Conservation (phyloP, 768 basidiomycete genomes). For the Trametes elegans region DNA sequence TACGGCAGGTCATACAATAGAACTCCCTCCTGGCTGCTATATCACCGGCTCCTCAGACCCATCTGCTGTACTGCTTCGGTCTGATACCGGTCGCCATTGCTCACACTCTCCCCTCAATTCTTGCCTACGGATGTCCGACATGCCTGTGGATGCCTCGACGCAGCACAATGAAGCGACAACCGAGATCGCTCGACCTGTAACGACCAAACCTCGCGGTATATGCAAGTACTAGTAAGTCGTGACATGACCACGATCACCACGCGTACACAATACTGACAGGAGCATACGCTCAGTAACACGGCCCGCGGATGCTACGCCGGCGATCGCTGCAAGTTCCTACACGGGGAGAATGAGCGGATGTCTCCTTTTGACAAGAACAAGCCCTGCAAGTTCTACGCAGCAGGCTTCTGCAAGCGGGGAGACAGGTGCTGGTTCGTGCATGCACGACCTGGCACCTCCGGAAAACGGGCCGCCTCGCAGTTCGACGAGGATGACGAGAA, state of each 20-base stretch:
- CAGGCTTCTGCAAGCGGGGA: slow-evolving; percentile 69
- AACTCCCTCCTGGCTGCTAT: no score
- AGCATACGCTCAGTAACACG: slow-evolving; percentile 29
- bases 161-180: not conserved
- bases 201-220: slow-evolving; percentile 68
- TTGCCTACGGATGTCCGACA: not conserved
- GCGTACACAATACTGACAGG: not conserved
- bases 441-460: slow-evolving; percentile 27
- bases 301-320: slow-evolving; percentile 70
- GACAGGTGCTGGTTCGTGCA: slow-evolving; percentile 78
- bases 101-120: no score
- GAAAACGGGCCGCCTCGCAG: not conserved
- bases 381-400: slow-evolving; percentile 61
- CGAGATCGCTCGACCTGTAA: slow-evolving; percentile 58
- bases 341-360: slow-evolving; percentile 47
- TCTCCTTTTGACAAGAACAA: slow-evolving; percentile 74
- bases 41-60: no score
- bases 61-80: no score
- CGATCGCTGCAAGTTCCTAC: slow-evolving; percentile 73
- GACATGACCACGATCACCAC: no score
- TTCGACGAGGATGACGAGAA: slow-evolving; percentile 43
- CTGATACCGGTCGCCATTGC: no score
- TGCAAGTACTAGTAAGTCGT: slow-evolving; percentile 59
- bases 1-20: no score
- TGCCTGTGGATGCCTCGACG: not conserved